Evolutionary conservation across 805 yeast genomes (phyloP), one percentile per base, ranked within the genome.

Genomic region (Myxozyma vanderwaltii): DNA sequence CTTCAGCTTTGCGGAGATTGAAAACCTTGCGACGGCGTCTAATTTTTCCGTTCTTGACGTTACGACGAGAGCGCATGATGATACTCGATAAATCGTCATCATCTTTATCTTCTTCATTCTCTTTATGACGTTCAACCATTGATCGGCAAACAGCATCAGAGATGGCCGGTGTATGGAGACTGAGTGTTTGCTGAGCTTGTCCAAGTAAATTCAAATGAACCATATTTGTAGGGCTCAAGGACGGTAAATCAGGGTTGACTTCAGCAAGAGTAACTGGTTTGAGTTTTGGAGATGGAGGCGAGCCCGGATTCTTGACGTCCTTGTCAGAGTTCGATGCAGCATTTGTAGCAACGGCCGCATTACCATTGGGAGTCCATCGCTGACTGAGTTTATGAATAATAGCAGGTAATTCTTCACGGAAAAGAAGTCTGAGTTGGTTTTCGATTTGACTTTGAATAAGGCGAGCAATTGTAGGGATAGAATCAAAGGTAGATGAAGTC

Each of bases 401-500:
- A 10, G 89, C 83, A 1, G 96, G 96, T 54, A 90, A 78, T 53
- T 89, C 86, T 70, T 90, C 96, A 61, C 94, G 78, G 74, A 90
- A 90, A 62, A 90, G 76, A 52, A 86, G 89, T 54, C 95, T 76
- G 35, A 90, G 85, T 71, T 88, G 94, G 54, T 78, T 80, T 70
- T 90, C 96, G 60, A 90, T 90, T 70, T 89, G 94, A 47, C 82
- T 81, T 70, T 90, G 96, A 62, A 90, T 74, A 66, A 89, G 88
- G 59, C 83, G 81, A n/a, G 95, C 94, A 67, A 90, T 82, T 0
- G 91, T 91, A 51, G 86, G 87, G 45, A 90, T 86, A 41, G 85
- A 82, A 74, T 90, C 96, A 72, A 90, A 90, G n/a, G 96, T 86
- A 4, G 95, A 88, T 63, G 85, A 83, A 13, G 90, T 95, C 67